Base-by-base conservation (phyloP, 1,284 basidiomycete genomes). In the Ustilago nuda region DNA sequence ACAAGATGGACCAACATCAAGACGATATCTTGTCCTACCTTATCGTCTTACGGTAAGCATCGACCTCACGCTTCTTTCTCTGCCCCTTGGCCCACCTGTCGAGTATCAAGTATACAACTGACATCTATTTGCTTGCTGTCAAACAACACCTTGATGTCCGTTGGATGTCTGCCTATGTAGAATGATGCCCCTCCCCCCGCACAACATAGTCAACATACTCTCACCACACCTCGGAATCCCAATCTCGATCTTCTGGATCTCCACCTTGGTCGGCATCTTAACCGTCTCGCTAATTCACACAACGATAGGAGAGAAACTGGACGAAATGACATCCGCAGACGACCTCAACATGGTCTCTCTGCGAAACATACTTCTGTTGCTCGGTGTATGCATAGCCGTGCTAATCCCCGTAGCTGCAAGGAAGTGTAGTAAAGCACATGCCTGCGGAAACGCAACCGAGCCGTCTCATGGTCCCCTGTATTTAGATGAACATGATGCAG, bases 251-350 rank as follows among this genome's bases (percentile, higher is more conserved):
- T 99, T 99, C 87, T 99, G 95, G 95, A 87, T 90, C 57, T 92
- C 92, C 78, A 95, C 94, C 0, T 94, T 93, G 86, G 88, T 97
- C 37, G 96, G 95, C 35, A 94, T 98, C 78, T 90, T 95, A 60
- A 95, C 95, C 52, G 92, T 95, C 43, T 91, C 91, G 0, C 92
- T 96, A 72, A 98, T 99, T 82, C 96, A 99, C 85, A 94, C 93
- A 0, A 95, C 94, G 13, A 96, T 99, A 75, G 96, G 96, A 2
- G 92, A 93, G 46, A 86, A 87, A 54, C 89, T 99, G 35, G 95
- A 98, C 80, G 91, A 95, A 74, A 98, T 99, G 94, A 95, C 95
- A 4, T 92, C 91, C 45, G 89, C 95, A 0, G 92, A 91, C 45
- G 95, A 98, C 85, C 98, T 98, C 86, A 91, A 95, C 84, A 89